Base-by-base conservation (phyloP, 495 filamentous ascomycete species). In the Aspergillus affinis region DNA sequence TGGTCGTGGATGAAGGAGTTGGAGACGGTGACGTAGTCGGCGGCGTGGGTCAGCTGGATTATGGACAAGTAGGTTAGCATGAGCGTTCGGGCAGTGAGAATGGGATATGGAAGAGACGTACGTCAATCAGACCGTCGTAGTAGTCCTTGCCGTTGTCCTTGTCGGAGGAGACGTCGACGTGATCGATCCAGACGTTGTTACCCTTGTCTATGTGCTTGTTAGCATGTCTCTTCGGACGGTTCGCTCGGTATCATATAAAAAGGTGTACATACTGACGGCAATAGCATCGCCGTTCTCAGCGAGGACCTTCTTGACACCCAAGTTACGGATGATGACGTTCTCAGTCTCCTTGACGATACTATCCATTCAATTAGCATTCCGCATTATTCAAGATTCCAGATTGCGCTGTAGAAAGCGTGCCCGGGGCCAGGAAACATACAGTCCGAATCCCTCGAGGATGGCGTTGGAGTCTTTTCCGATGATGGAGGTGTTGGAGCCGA, bases 131-230 rank as follows among this genome's bases (percentile, higher is more conserved):
- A 0, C 87, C 87, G 62, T 89, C 87, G 67, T 88, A 88, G 67
- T 84, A 85, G 72, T 89, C 86, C 63, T 87, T 88, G 74, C 78
- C 79, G 61, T 77, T 74, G 63, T 75, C 74, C 26, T 71, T 67
- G 65, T 85, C 78, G 30, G 81, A 84, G 27, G 80, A 82, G 13
- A 90, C 76, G 64, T 90, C 86, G 71, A 78, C 80, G 69, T 89
- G 86, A 70, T 90, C 87, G 32, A 89, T 75, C 86, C 86, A 89
- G 45, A 90, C 77, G 57, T 89, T 88, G 60, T 71, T 84, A n/a
- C 71, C 54, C 62, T 76, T 62, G 67, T 81, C 68, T 75, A 48
- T 18, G 55, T 82, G 2, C 10, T 46, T 51, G 41, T 54, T 47
- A 27, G 41, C 20, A 7, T 54, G 18, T 21, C 10, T 9, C n/a